Conservation (phyloP, 768 basidiomycete genomes). For the Lactarius akahatsu region DNA sequence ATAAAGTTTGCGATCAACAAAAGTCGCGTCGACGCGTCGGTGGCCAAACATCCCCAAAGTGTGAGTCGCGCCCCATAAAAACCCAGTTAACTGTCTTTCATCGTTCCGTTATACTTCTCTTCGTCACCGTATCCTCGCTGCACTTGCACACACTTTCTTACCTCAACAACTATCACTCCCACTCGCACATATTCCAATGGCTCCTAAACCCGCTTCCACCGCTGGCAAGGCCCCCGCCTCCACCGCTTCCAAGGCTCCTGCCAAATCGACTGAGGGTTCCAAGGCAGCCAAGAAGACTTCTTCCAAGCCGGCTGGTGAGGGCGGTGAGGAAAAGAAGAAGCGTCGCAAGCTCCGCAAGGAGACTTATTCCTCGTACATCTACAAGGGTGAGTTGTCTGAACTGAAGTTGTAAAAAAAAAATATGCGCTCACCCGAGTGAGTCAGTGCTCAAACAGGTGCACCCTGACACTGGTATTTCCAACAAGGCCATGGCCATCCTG, state of each 20-base stretch:
- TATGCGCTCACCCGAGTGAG: not conserved
- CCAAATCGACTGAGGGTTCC: conserved; percentile 55
- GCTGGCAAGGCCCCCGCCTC: conserved; percentile 81
- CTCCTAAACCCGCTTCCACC: conserved; percentile 76
- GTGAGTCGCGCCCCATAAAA: conserved; percentile 37
- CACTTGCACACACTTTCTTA: conserved; percentile 5
- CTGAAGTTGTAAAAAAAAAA: not conserved
- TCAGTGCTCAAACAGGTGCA: conserved; percentile 95
- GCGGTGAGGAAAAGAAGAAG: conserved; percentile 81
- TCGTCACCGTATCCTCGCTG: conserved; percentile 10
- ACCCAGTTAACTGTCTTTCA: conserved; percentile 27
- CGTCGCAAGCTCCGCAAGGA: conserved; percentile 84
- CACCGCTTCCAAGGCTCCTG: conserved; percentile 68
- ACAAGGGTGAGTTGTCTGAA: conserved; percentile 60
- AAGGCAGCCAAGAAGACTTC: conserved; percentile 80
- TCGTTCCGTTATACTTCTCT: conserved; percentile 8
- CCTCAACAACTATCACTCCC: conserved; percentile 18
- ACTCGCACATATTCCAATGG: conserved; percentile 44
- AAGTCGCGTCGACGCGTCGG: conserved; percentile 37
- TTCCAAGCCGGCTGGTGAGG: conserved; percentile 56
- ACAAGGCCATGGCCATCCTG: conserved; percentile 97
- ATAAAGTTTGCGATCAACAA: conserved; percentile 39
- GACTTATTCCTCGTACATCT: conserved; percentile 92
- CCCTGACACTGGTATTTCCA: conserved; percentile 98
- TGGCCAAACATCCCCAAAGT: conserved; percentile 42